These are phyloP conservation scores for Centrapalus pauciflorus DNA, from an alignment of 129 eudicot species.

Conservation along the genomic window DNA sequence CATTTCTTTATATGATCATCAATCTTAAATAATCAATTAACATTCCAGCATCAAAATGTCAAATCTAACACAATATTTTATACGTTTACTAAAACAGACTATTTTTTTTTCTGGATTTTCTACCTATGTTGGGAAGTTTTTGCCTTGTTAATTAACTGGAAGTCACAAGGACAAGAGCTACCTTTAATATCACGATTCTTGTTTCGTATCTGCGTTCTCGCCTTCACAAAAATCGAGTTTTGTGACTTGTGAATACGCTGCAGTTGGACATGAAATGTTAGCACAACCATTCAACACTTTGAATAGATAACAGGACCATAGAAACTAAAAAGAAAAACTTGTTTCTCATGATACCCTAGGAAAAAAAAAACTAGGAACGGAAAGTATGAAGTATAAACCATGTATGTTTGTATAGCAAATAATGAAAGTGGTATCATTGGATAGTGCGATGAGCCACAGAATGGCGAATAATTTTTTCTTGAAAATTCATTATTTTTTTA, in stretches of 20 bases:
- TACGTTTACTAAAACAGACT: too few species aligned
- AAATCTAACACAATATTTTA: too few species aligned
- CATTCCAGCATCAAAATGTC: too few species aligned
- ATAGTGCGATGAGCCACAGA: too few species aligned
- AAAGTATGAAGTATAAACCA: neutral
- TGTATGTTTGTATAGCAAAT: neutral
- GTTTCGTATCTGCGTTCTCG: slow-evolving; percentile 45
- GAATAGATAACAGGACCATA: neutral
- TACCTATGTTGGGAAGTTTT: neutral
- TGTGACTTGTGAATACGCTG: slow-evolving; percentile 43
- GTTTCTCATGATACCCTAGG: neutral
- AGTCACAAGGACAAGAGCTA: neutral
- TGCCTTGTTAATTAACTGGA: neutral
- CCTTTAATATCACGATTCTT: slow-evolving; percentile 42
- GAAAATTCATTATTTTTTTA: neutral
- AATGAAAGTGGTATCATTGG: neutral
- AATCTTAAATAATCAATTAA: too few species aligned
- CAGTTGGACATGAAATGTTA: slow-evolving; percentile 22
- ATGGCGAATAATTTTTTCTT: neutral
- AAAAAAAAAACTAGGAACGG: neutral
- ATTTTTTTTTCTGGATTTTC: too few species aligned
- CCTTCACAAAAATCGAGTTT: slow-evolving; percentile 41
- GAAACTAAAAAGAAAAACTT: neutral
- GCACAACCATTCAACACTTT: neutral
- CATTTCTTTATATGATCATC: too few species aligned